Evolutionary conservation across 176 grass and related monocot genomes (phyloP).

Genomic region (Puya raimondii): DNA sequence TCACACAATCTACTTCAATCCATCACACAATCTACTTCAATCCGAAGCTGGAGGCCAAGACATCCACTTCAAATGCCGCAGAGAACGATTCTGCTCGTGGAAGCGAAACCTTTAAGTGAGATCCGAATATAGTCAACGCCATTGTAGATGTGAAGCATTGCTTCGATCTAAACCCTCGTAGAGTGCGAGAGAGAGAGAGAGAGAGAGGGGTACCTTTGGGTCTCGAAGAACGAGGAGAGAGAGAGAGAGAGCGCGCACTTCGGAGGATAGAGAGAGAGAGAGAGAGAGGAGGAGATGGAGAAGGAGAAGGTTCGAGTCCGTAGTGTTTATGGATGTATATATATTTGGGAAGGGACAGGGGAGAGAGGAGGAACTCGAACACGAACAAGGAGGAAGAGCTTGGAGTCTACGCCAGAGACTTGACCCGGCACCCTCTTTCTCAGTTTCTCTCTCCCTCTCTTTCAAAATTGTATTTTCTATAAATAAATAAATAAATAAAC

Average conservation of each 20-base stretch:
- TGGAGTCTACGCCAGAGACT: not conserved
- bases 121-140: not conserved
- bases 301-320: not conserved
- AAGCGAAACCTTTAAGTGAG: not conserved
- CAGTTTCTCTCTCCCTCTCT: not conserved
- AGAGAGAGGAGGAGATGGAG: not conserved
- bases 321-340: not conserved
- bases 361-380: not conserved
- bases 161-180: not conserved
- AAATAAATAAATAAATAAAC: too few relatives aligned
- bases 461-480: too few relatives aligned
- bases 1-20: too few relatives aligned
- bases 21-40: too few relatives aligned
- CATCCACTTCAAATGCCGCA: not conserved
- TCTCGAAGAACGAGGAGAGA: not conserved
- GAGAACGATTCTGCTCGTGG: not conserved
- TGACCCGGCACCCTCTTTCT: too few relatives aligned
- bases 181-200: not conserved
- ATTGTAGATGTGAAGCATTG: not conserved
- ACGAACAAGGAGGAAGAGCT: not conserved
- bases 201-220: not conserved
- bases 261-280: not conserved
- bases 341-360: not conserved
- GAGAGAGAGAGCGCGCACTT: not conserved
- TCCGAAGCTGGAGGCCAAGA: not conserved